Conservation (phyloP, 2,329 filamentous ascomycete genomes). For the Cordyceps pruinosa region DNA sequence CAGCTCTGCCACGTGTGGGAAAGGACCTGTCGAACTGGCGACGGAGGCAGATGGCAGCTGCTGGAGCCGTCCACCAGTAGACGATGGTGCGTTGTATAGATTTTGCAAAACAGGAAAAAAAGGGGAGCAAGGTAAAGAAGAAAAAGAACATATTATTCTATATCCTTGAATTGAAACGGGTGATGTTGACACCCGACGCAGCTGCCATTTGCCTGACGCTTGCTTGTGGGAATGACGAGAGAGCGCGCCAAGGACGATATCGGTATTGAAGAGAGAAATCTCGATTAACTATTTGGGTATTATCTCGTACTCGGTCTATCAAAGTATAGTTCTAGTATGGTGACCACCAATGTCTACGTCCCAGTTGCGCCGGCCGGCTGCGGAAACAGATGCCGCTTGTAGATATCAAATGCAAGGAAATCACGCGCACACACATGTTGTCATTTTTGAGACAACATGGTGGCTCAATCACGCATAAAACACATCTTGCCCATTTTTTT, state of each 20-base stretch:
- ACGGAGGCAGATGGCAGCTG: background rate
- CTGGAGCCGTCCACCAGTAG: background rate
- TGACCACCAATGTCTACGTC: background rate
- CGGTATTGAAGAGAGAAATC: background rate
- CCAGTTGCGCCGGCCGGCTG: background rate
- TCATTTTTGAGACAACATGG: constrained; percentile 16
- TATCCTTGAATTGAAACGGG: background rate
- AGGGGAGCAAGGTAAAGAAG: constrained; percentile 17
- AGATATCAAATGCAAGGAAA: background rate
- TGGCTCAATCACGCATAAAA: no score
- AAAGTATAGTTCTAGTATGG: background rate
- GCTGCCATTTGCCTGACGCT: no score
- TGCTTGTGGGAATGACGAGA: no score
- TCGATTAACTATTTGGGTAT: background rate
- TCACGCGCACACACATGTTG: no score
- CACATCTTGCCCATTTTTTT: no score
- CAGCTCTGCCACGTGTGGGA: constrained; percentile 1
- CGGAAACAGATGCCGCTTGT: background rate
- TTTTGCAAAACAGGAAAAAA: constrained; percentile 8
- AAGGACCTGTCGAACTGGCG: background rate
- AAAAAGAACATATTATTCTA: constrained; percentile 18
- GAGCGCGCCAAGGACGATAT: background rate
- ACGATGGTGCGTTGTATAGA: constrained; percentile 11
- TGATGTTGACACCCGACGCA: background rate
- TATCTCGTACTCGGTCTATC: background rate